Base-by-base conservation (phyloP, 1,284 basidiomycete species). In the Leccinum fuscescens region DNA sequence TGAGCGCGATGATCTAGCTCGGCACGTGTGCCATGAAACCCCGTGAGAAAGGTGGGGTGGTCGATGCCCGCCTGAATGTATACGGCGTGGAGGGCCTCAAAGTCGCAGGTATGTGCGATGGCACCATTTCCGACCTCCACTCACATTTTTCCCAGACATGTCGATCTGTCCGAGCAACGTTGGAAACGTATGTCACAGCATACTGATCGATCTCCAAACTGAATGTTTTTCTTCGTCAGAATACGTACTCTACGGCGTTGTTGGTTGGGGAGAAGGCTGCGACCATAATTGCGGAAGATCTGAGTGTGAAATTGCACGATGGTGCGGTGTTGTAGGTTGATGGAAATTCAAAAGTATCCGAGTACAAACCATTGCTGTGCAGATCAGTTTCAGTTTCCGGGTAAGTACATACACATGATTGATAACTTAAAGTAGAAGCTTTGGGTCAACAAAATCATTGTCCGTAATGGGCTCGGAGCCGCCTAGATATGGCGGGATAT, bases 181-280 rank as follows among this genome's bases (percentile, higher is more conserved):
- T 44, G 69, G 71, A 54, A 67, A 69, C 6, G 72, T 72, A 60
- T 1, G 69, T 66, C n/a, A 31, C 5, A 27, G 0, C 2, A 31
- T 1, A 6, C 27, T 48, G 12, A 57, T 15, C 20, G 4, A 9
- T 20, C 9, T 12, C 11, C 8, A 22, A 50, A 14, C 6, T 50
- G 15, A 50, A 12, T 22, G 6, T 22, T 51, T 44, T 33, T 31
- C 35, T 20, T 49, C 14, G 3, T 11, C 29, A 72, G 71, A 75
- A 74, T 37, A 72, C 72, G 0, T 71, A 67, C 55, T 74, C 72
- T 0, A 72, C 67, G 1, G 71, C 72, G 2, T 24, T 74, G 42
- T 37, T 68, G 42, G 44, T 75, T 4, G 74, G 73, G 17, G 74
- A 75, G 64, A 74, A 69, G 56, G 73, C 72, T 1, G 67, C 71